Conservation (phyloP, 2,329 filamentous ascomycete genomes). For the Diplodia corticola region DNA sequence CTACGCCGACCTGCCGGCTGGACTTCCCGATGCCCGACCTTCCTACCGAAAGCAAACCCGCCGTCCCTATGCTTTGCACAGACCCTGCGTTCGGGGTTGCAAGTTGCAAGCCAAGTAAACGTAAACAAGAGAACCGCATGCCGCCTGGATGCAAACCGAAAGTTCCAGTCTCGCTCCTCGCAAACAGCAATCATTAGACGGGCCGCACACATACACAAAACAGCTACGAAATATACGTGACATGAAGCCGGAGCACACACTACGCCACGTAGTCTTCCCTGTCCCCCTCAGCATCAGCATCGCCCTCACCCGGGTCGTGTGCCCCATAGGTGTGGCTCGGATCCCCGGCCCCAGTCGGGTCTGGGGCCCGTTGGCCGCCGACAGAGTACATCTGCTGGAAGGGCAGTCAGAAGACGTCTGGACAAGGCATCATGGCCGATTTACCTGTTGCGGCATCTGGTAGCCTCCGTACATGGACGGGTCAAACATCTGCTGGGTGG, state of each 20-base stretch:
- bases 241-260: not conserved
- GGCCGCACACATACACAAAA: constrained; percentile 10
- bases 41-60: constrained; percentile 9
- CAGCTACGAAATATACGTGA: constrained; percentile 2
- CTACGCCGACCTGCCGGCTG: constrained; percentile 18
- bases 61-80: constrained; percentile 14
- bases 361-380: constrained; percentile 40
- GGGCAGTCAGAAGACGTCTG: constrained; percentile 22
- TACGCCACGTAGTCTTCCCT: constrained; percentile 39
- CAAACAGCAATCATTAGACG: constrained; percentile 1
- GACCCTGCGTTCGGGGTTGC: not conserved
- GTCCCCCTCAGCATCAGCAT: constrained; percentile 43
- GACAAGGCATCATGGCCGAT: constrained; percentile 33
- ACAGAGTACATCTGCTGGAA: constrained; percentile 40
- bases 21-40: constrained; percentile 4
- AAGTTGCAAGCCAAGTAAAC: constrained; percentile 5
- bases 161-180: constrained; percentile 13
- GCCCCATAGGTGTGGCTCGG: constrained; percentile 39
- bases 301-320: constrained; percentile 37
- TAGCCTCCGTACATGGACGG: constrained; percentile 82
- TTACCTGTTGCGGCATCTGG: constrained; percentile 80
- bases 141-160: constrained; percentile 19
- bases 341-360: constrained; percentile 39
- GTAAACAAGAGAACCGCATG: constrained; percentile 8
- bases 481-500: constrained; percentile 73